Base-by-base conservation (phyloP, 306 rosid genomes). In the Fagus crenata region DNA sequence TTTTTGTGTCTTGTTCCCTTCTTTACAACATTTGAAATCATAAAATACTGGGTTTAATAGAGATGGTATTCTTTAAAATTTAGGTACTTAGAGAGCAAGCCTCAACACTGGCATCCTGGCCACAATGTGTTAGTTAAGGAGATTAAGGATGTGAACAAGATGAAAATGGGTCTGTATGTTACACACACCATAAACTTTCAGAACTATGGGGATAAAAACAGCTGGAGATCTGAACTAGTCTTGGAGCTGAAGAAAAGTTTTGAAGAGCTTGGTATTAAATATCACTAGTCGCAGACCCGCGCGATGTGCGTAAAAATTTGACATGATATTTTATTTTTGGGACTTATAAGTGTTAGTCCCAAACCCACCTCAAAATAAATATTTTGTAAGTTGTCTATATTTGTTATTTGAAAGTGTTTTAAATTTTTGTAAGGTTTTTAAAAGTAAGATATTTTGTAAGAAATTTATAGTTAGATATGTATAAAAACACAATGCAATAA, bases 171-270 rank as follows among this genome's bases (percentile, higher is more conserved):
- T 51, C 74, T 89, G 0, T 71, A 56, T 33, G 77, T 92, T 13
- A 87, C 80, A 46, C 98, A 90, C 82, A 92, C 98, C 80, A 92
- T 92, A 49, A 95, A 92, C 81, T 95, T 95, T 78, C 97, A 92
- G 67, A 92, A 95, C 73, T 81, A 72, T 1, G 87, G 81, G 0
- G 96, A 90, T 28, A 92, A 54, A 86, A 87, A 12, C 82, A 86
- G 74, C 74, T 78, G 97, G 49, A 89, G 93, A 83, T 87, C 98
- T 1, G 97, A 92, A 0, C 81, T 95, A n/a, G 81, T 95, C 22
- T 56, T 92, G 31, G 97, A 95, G 85, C 71, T 95, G 71, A 95
- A 95, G 89, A 92, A 74, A 78, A 83, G 85, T 61, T 83, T 95
- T 61, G 89, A 92, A 75, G 95, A 90, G 22, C 96, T 92, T 33